A percentile compares a stretch with the other conserved stretches of the same genome.
Conservation (phyloP, 2,329 filamentous ascomycete species). For the Stylonectria norvegica region DNA sequence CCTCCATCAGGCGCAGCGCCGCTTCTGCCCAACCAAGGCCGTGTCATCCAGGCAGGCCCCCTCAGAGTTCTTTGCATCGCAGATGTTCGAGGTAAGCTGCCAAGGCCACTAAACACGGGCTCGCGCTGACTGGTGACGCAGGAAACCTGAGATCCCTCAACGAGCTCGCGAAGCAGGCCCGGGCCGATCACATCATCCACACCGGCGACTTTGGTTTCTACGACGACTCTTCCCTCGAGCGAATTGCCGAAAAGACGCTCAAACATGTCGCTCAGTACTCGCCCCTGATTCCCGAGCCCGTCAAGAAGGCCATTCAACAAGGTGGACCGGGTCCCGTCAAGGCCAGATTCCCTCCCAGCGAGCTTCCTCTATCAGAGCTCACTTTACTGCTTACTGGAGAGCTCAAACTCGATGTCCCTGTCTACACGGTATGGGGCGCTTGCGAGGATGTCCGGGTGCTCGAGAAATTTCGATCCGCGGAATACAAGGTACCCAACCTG, state of each 20-base stretch:
- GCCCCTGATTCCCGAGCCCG: slow-evolving; percentile 77
- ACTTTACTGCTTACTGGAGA: slow-evolving; percentile 83
- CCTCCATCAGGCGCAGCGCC: slow-evolving; percentile 59
- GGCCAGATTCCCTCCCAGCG: slow-evolving; percentile 73
- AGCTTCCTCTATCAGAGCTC: slow-evolving; percentile 89
- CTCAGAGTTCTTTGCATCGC: slow-evolving; percentile 68
- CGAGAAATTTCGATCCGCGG: slow-evolving; percentile 94
- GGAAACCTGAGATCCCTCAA: slow-evolving; percentile 95
- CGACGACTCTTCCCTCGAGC: slow-evolving; percentile 89
- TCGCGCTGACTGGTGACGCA: slow-evolving; percentile 38
- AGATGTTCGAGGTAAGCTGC: slow-evolving; percentile 62
- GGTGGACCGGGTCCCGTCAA: slow-evolving; percentile 77
- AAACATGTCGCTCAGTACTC: slow-evolving; percentile 99
- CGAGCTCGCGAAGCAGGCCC: slow-evolving; percentile 89
- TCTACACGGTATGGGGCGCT: slow-evolving; percentile 98
- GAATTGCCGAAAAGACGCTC: slow-evolving; percentile 97
- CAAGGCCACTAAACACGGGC: slow-evolving; percentile 11
- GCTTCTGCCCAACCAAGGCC: slow-evolving; percentile 65
- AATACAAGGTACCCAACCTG: slow-evolving; percentile 96
- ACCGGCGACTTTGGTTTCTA: slow-evolving; percentile 99
- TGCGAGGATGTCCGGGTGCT: slow-evolving; percentile 97
- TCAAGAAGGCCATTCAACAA: slow-evolving; percentile 64
- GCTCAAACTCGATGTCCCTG: slow-evolving; percentile 88
- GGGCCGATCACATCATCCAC: slow-evolving; percentile 96
- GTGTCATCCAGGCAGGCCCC: slow-evolving; percentile 62